Base-by-base conservation (phyloP, 1,139 yeast species). In the Chernovozyma aurita region DNA sequence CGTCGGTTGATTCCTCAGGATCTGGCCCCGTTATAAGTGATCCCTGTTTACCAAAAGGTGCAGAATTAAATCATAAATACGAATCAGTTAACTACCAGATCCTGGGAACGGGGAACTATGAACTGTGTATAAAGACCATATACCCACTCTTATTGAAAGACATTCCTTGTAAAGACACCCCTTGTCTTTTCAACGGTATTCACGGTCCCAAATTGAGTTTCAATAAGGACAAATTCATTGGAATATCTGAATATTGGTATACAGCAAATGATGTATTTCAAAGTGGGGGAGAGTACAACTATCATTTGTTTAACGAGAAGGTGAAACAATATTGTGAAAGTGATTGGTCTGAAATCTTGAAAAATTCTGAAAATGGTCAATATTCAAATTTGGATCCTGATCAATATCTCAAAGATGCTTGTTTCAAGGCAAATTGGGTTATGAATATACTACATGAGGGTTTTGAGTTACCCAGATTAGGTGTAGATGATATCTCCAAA, bases 341-440 rank as follows among this genome's bases (percentile, higher is more conserved):
- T 44, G 74, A 76, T 34, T 85, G 92, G 92, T 48, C 58, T 1
- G 50, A 56, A 3, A 69, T 84, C 8, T 55, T 73, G 42, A 50
- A 57, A 17, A 78, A 78, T 44, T 70, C 74, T 28, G 55, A 69
- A 4, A 53, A 70, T 12, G 85, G 85, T 2, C 62, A 65, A 34
- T 76, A 77, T 46, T 73, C 78, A 4, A 57, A 58, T 15, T 57
- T 70, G 33, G 69, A 73, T 32, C 71, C 76, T 1, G 61, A 72
- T 13, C 61, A 58, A 27, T 64, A 68, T 36, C 61, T 84, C 38
- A 66, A 62, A 39, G 83, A 79, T 50, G 82, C 90, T 2, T 85
- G 95, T 55, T 85, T 85, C 59, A 85, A 85, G 49, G 90, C 92
- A 7, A 77, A 80, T 47, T 85, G 95, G 95, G 85, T 85, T 2